Evolutionary conservation across 2,329 filamentous ascomycete genomes (phyloP), one percentile per base, ranked within the genome.

Genomic region (Fulvia fulva): DNA sequence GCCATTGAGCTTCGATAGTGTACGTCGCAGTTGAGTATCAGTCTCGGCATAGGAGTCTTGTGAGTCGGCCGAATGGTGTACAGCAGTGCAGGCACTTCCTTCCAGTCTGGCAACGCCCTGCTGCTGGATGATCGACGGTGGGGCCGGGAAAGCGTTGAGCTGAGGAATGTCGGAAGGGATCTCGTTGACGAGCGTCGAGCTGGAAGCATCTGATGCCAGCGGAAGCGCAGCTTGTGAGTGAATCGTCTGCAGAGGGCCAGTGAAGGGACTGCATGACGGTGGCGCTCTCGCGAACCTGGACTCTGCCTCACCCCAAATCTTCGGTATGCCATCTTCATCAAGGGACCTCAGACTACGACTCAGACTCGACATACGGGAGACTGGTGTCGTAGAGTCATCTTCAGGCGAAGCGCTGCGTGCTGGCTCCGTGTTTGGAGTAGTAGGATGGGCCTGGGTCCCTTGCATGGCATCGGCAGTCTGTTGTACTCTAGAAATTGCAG

Each of bases 241-340:
- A n/a, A 69, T 69, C 5, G 67, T 66, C 53, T 63, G 60, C 7
- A 69, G 64, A 12, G 65, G 60, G 14, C 50, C 62, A 14, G 66
- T 65, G 58, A 60, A 67, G 1, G 60, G 67, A 47, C 66, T 70
- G 41, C 56, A 66, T 1, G 68, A 65, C 16, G 68, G 67, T 34
- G 55, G 55, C 1, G 46, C 28, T 51, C 56, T 57, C 34, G 49
- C 32, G 14, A 51, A 32, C 41, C 25, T 23, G 14, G 50, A 53
- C 47, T 50, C 26, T 11, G 47, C 14, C 12, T 28, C 23, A 12
- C 26, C 47, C 47, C 47, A 50, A 3, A 55, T 47, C 28, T 54
- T 44, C 16, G 52, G 30, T 55, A 25, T n/a, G 32, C 22, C 26
- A 7, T 43, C 49, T 41, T 54, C 55, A 25, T 34, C 32, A 8